A percentile compares a stretch with the other conserved stretches of the same genome.
phyloP scores from a whole-genome alignment of 192 early-diverging fungal genomes.

The Dimargaris xerosporica region DNA sequence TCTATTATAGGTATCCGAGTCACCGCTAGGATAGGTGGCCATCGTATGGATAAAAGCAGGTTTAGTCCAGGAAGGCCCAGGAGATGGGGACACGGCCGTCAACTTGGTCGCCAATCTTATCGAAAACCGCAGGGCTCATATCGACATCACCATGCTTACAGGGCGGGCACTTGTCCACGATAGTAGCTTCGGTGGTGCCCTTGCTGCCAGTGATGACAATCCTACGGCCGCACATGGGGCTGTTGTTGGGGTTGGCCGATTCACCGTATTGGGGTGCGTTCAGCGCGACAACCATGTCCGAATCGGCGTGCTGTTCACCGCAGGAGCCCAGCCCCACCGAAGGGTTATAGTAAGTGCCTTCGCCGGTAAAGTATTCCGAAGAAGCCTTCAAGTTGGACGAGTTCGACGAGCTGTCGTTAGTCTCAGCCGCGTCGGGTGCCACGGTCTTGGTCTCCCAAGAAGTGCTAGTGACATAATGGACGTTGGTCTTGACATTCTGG shows the following conservation, averaged over 20 bases:
- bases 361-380: slow-evolving; percentile 27
- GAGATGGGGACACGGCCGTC: slow-evolving; percentile 33
- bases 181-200: slow-evolving; percentile 29
- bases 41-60: no score
- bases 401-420: background rate
- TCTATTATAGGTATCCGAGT: no score
- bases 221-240: slow-evolving; percentile 32
- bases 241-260: slow-evolving; percentile 25
- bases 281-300: slow-evolving; percentile 36
- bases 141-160: slow-evolving; percentile 35
- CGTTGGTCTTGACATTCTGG: background rate
- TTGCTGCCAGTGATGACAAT: slow-evolving; percentile 17
- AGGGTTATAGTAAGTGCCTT: slow-evolving; percentile 36
- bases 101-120: slow-evolving; percentile 30
- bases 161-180: slow-evolving; percentile 35
- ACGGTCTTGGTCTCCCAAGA: background rate
- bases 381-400: background rate
- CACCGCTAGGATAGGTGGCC: no score
- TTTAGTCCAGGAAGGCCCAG: slow-evolving; percentile 29
- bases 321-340: slow-evolving; percentile 35
- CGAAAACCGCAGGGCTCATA: slow-evolving; percentile 32
- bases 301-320: slow-evolving; percentile 26
- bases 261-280: slow-evolving; percentile 36
- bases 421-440: background rate
- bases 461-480: background rate